Conservation (phyloP, 2,329 filamentous ascomycete species). For the Geosmithia putterillii region DNA sequence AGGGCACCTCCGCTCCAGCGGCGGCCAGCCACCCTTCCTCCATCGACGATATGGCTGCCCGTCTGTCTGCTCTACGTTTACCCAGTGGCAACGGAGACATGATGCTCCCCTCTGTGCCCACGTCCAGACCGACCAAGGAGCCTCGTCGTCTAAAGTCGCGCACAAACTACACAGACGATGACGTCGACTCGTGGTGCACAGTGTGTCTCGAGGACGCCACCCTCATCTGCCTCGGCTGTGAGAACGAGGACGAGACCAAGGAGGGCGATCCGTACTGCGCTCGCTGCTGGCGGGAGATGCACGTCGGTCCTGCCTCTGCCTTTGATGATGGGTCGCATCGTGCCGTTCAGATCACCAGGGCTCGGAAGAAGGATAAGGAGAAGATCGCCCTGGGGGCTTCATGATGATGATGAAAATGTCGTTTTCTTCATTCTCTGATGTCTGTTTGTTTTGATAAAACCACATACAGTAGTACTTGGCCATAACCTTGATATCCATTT, state of each 20-base stretch:
- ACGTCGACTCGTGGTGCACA: conserved; percentile 66
- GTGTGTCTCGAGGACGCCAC: conserved; percentile 73
- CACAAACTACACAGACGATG: conserved; percentile 50
- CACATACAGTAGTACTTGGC: not conserved
- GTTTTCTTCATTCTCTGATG: not conserved
- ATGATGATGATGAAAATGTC: not conserved
- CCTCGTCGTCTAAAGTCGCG: conserved; percentile 24
- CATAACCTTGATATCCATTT: not conserved
- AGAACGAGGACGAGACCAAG: conserved; percentile 50
- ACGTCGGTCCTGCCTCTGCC: conserved; percentile 54
- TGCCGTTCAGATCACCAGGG: conserved; percentile 45
- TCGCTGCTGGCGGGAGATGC: conserved; percentile 72
- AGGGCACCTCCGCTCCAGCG: conserved; percentile 22
- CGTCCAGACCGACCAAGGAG: conserved; percentile 30
- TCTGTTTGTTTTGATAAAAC: not conserved
- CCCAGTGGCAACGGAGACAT: conserved; percentile 16
- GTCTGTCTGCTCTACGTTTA: conserved; percentile 37
- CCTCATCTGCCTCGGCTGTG: conserved; percentile 61
- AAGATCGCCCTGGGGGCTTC: conserved; percentile 24
- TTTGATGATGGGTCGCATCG: conserved; percentile 60
- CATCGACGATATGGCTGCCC: conserved; percentile 32
- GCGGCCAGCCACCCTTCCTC: conserved; percentile 9
- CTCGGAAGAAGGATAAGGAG: conserved; percentile 15
- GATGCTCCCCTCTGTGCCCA: conserved; percentile 36
- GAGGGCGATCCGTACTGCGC: conserved; percentile 46